Evolutionary conservation across 257 asterid genomes (phyloP).

Genomic region (Nicotiana otophora): DNA sequence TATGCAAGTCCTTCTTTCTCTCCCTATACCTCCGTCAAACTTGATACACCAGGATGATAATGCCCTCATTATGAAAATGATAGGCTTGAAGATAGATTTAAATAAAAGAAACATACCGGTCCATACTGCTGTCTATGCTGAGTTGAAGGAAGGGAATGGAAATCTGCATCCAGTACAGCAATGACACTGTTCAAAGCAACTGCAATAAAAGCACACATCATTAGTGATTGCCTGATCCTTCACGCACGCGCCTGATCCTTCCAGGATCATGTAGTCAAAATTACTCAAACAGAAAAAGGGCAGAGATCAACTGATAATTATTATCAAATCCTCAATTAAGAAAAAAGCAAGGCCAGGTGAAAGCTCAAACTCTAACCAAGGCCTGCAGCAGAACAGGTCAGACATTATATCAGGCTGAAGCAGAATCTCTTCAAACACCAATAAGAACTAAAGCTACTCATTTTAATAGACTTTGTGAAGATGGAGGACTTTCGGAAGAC

Average conservation of each 20-base stretch:
- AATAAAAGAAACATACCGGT: constrained; percentile 63
- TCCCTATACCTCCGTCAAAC: background rate
- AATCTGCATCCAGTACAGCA: constrained; percentile 94
- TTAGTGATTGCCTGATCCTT: constrained; percentile 19
- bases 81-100: constrained; percentile 8
- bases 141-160: constrained; percentile 94
- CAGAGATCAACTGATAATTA: background rate
- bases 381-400: background rate
- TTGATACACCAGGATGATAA: background rate
- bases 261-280: background rate
- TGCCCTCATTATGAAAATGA: background rate
- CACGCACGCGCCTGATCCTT: background rate
- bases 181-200: constrained; percentile 94
- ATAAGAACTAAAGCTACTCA: background rate
- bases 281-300: background rate
- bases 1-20: too few species aligned
- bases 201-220: constrained; percentile 26
- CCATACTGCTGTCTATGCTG: constrained; percentile 98
- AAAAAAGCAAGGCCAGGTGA: background rate
- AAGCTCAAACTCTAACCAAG: background rate
- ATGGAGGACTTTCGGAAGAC: background rate
- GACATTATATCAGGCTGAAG: background rate
- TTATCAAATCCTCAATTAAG: background rate
- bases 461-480: background rate
- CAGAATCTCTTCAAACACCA: background rate